Evolutionary conservation across 2,329 filamentous ascomycete genomes (phyloP).

Genomic region (Fusarium odoratissimum): DNA sequence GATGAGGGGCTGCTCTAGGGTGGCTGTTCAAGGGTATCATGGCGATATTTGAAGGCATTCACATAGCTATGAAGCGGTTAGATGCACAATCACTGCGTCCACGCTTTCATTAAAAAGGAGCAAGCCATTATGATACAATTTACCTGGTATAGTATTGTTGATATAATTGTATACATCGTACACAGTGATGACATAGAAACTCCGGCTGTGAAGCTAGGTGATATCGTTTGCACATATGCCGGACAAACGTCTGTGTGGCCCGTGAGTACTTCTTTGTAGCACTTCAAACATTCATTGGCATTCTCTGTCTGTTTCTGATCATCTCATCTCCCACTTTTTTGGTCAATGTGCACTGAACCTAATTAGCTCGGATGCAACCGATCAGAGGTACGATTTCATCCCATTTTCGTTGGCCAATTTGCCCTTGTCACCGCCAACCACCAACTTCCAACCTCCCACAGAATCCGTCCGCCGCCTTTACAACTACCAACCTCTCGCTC

Average conservation of each 20-base stretch:
- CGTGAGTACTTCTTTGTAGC: slow-evolving; percentile 17
- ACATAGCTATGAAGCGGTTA: neutral
- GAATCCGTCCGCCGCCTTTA: slow-evolving; percentile 4
- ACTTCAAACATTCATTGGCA: neutral
- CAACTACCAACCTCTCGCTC: slow-evolving; percentile 27
- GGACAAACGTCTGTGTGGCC: slow-evolving; percentile 9
- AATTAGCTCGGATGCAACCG: slow-evolving; percentile 40
- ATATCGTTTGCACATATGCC: neutral
- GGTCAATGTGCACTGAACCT: slow-evolving; percentile 10
- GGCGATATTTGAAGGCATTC: neutral
- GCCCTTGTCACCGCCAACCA: slow-evolving; percentile 21
- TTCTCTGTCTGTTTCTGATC: neutral
- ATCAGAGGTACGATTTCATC: slow-evolving; percentile 35
- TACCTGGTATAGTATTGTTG: fast-evolving
- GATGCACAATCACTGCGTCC: neutral
- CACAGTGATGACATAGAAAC: neutral
- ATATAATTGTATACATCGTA: neutral
- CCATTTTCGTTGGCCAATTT: neutral
- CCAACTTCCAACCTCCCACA: slow-evolving; percentile 21
- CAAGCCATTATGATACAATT: neutral
- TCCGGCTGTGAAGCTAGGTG: neutral
- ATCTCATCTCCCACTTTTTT: slow-evolving; percentile 28
- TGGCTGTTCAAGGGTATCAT: slow-evolving; percentile 2
- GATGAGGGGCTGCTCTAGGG: slow-evolving; percentile 16
- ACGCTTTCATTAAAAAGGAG: neutral